Evolutionary conservation across 2,329 filamentous ascomycete species (phyloP), one percentile per base, ranked within the genome.

Genomic region (Ophiocordyceps camponoti-saundersi): DNA sequence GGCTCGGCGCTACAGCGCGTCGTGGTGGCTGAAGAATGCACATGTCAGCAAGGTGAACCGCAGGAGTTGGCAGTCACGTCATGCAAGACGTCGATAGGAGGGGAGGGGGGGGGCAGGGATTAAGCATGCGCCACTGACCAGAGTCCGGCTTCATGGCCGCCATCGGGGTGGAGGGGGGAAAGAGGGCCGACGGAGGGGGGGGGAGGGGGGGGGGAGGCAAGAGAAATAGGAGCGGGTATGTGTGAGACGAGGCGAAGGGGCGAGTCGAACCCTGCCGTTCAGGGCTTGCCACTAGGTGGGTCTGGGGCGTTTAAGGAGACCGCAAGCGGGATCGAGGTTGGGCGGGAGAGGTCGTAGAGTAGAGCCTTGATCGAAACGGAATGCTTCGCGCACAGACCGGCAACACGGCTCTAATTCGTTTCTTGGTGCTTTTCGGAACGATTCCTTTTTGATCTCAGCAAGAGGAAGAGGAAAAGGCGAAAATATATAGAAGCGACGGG

Each of bases 51-150:
- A 42, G 39, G 21, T 44, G 44, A 39, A 41, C 44, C 41, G 47
- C 47, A 50, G 45, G 46, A 36, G 51, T 32, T 44, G 40, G 46
- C 49, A 46, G 47, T 51, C 51, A 53, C 51, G 51, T 53, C 51
- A 53, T 50, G 41, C 44, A 23, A 20, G 21, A 16, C 20, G 42
- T 8, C 21, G 42, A 44, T 44, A 30, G 16, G 18, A 6, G 13
- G 34, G 13, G 34, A 6, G 32, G 6, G 32, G 32, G 13, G 16
- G 15, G 15, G 34, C 34, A 39, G n/a, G 34, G 34, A 39, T 39
- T 39, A 15, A 12, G 13, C 23, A 26, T 26, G 30, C 30, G 30
- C 30, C 30, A 32, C 30, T 32, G 11, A 32, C 30, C 30, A 32
- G 30, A 6, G 30, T 32, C 34, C 34, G 16, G 34, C 34, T 39